Conservation (phyloP, 2,329 filamentous ascomycete genomes). For the Penicillium psychrosexuale region DNA sequence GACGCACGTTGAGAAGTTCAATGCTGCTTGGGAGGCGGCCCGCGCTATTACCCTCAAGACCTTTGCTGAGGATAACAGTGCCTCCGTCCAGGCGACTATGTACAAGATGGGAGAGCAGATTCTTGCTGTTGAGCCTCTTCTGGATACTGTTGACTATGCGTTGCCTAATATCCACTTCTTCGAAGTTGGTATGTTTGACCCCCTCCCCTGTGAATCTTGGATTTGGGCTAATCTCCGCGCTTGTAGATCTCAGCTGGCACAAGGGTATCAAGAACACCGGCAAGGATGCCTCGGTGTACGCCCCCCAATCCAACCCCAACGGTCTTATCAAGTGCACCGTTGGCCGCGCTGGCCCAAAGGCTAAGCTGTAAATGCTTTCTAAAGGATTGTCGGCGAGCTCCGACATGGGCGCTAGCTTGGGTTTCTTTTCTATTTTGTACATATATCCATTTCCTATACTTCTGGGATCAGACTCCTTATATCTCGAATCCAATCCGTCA, state of each 20-base stretch:
- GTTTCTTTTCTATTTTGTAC: constrained; percentile 16
- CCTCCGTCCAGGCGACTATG: constrained; percentile 96
- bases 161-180: constrained; percentile 99
- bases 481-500: background rate
- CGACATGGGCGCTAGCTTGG: constrained; percentile 2
- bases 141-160: constrained; percentile 72
- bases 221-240: constrained; percentile 3
- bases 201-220: background rate
- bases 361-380: constrained; percentile 30
- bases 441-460: constrained; percentile 25
- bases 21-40: constrained; percentile 74
- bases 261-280: constrained; percentile 93
- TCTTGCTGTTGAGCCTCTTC: constrained; percentile 67
- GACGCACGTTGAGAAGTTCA: constrained; percentile 64
- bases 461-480: constrained; percentile 7
- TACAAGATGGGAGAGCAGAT: constrained; percentile 97
- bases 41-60: constrained; percentile 82
- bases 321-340: constrained; percentile 95
- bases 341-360: constrained; percentile 32
- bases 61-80: constrained; percentile 85
- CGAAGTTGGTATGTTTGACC: constrained; percentile 62
- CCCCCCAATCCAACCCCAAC: constrained; percentile 88
- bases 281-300: constrained; percentile 91
- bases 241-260: constrained; percentile 87
- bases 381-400: constrained; percentile 1